A percentile compares a stretch with the other conserved stretches of the same genome.
Evolutionary conservation across 163 green algal species (phyloP).

Genomic region (Scenedesmus sp.): DNA sequence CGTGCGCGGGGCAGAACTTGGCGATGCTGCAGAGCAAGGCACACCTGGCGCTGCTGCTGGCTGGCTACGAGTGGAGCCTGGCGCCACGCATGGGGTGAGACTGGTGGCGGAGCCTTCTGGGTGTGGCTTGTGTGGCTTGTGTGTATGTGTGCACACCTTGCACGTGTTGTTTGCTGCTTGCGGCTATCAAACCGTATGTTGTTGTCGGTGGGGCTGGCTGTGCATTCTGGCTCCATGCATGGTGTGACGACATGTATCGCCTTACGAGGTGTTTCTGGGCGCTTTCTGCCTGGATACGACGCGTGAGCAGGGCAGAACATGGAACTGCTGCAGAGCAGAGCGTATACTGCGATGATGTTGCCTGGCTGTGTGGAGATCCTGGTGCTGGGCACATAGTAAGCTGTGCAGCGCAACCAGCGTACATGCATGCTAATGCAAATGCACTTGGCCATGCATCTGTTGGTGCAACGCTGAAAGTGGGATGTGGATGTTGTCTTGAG

Average conservation of each 20-base stretch:
- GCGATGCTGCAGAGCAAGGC: slow-evolving; percentile 41
- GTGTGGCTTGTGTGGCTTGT: background rate
- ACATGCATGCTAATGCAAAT: no score
- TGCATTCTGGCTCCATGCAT: background rate
- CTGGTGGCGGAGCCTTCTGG: background rate
- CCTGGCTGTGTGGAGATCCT: no score
- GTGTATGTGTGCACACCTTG: background rate
- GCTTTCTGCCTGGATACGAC: background rate
- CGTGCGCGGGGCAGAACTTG: slow-evolving; percentile 38
- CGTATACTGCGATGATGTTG: no score
- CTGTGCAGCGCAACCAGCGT: no score
- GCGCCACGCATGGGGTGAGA: slow-evolving; percentile 34
- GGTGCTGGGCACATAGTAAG: no score
- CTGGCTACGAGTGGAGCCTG: slow-evolving; percentile 30
- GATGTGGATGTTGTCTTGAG: no score
- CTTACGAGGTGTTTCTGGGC: background rate
- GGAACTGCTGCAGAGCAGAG: no score
- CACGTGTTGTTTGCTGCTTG: background rate
- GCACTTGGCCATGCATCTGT: no score
- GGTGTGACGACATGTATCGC: background rate
- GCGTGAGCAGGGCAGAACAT: no score
- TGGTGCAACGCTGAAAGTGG: no score
- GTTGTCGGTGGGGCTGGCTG: background rate
- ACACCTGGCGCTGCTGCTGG: slow-evolving; percentile 28
- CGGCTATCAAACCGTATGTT: background rate